Base-by-base conservation (phyloP, 495 filamentous ascomycete genomes). In the Aspergillus leporis region DNA sequence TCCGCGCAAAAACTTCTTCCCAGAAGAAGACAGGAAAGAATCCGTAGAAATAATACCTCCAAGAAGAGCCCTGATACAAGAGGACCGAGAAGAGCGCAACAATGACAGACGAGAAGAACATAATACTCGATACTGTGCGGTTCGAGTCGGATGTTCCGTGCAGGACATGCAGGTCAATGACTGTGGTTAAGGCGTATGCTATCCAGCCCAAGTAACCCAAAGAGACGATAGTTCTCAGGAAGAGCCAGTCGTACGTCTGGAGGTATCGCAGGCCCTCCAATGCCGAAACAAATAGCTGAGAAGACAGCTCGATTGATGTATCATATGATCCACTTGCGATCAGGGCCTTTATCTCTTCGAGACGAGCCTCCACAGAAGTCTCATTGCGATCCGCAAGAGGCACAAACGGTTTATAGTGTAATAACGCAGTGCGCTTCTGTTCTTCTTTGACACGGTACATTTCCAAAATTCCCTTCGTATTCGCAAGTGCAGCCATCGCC, bases 201-300 rank as follows among this genome's bases (percentile, higher is more conserved):
- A 99, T 96, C 93, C 93, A 99, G 22, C 95, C 94, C 23, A 97
- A 73, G 68, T 97, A 99, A 19, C 95, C 95, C n/a, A 87, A 68
- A 13, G 95, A 95, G 34, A 99, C 90, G 36, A 98, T 82, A n/a
- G 88, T 88, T 51, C 95, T 82, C 34, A 99, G 72, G 76, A 99
- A 98, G n/a, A 98, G 81, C 95, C 95, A 99, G 74, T 99, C 94
- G 62, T 91, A 91, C 0, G 91, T 98, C 70, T 99, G 95, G 30
- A 98, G 81, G 68, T 99, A 99, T 41, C 94, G 84, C 41, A 99
- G 79, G 22, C 95, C 95, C 56, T 91, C 85, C 2, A 98, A 81
- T 5, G 87, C 90, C 18, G 87, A 71, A 56, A 87, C 83, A 56
- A 97, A 88, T 13, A 98, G 75, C 7, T 87, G 84, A 13, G 86